Conservation (phyloP, 140 eudicot species). For the Ambrosia hybrid region DNA sequence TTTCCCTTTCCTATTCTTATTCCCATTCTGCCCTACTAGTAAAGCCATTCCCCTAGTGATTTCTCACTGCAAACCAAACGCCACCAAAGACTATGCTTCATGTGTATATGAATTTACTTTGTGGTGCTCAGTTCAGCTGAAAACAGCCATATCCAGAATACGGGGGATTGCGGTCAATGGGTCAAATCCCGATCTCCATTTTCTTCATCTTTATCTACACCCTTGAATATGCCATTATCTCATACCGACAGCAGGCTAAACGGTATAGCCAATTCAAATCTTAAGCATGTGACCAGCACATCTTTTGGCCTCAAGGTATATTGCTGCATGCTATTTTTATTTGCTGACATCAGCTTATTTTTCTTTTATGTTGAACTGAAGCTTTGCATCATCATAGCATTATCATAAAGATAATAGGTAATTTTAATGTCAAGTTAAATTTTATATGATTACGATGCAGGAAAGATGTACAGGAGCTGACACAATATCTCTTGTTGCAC, state of each 20-base stretch:
- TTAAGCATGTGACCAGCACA: conserved; percentile 39
- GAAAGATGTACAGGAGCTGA: conserved; percentile 97
- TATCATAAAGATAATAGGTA: neutral
- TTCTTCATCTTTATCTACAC: conserved; percentile 49
- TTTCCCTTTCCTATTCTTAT: too few species aligned
- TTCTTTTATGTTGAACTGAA: neutral
- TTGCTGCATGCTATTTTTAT: neutral
- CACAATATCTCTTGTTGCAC: conserved; percentile 83
- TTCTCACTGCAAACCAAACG: too few species aligned
- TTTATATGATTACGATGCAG: conserved; percentile 55
- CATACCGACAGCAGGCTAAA: conserved; percentile 63
- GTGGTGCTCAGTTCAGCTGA: too few species aligned
- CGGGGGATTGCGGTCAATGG: conserved; percentile 78
- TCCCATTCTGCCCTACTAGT: too few species aligned
- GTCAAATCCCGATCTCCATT: conserved; percentile 49
- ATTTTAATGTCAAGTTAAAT: neutral
- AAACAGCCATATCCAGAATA: too few species aligned
- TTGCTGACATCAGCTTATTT: conserved; percentile 12
- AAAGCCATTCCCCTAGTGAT: too few species aligned
- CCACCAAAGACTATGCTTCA: too few species aligned
- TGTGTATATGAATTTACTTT: too few species aligned
- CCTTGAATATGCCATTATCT: conserved; percentile 50
- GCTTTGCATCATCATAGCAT: neutral
- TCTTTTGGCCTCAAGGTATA: conserved; percentile 77
- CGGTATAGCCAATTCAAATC: conserved; percentile 52